Evolutionary conservation across 805 yeast species (phyloP).

Genomic region (Schwanniomyces vanrijiae): DNA sequence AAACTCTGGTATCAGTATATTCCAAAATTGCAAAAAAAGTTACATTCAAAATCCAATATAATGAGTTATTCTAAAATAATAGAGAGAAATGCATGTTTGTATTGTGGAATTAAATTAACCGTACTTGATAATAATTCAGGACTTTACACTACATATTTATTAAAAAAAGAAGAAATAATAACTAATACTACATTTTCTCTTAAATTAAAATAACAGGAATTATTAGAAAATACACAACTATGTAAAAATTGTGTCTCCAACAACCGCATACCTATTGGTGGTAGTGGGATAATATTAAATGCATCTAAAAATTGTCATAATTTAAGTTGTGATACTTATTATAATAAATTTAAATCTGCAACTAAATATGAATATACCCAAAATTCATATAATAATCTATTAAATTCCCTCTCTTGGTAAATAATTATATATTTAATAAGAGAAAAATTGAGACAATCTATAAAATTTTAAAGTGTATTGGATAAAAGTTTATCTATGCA

Average conservation of each 20-base stretch:
- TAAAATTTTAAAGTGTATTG: not conserved
- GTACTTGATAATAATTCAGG: slow-evolving; percentile 1
- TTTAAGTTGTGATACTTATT: slow-evolving; percentile 65
- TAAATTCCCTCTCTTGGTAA: slow-evolving; percentile 11
- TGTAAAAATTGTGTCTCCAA: slow-evolving; percentile 22
- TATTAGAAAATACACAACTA: slow-evolving; percentile 7
- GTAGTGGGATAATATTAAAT: slow-evolving; percentile 3
- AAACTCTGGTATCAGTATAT: slow-evolving; percentile 72
- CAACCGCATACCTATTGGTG: slow-evolving; percentile 14
- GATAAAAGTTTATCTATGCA: not conserved
- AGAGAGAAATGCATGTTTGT: slow-evolving; percentile 19
- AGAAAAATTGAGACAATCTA: too few species aligned
- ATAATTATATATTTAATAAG: too few species aligned
- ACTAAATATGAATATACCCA: slow-evolving; percentile 19
- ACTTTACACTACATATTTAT: slow-evolving; percentile 19
- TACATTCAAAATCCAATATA: slow-evolving; percentile 2
- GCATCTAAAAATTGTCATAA: slow-evolving; percentile 47
- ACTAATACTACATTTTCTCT: slow-evolving; percentile 26
- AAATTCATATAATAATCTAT: slow-evolving; percentile 6
- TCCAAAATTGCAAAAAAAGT: slow-evolving; percentile 36
- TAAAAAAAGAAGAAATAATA: slow-evolving; percentile 35
- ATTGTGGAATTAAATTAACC: slow-evolving; percentile 21
- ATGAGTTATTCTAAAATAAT: slow-evolving; percentile 13
- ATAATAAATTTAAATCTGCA: slow-evolving; percentile 45
- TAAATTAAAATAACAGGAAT: slow-evolving; percentile 20